Evolutionary conservation across 345 rosid genomes (phyloP), one percentile per base, ranked within the genome.

Genomic region (Triadica sebifera): DNA sequence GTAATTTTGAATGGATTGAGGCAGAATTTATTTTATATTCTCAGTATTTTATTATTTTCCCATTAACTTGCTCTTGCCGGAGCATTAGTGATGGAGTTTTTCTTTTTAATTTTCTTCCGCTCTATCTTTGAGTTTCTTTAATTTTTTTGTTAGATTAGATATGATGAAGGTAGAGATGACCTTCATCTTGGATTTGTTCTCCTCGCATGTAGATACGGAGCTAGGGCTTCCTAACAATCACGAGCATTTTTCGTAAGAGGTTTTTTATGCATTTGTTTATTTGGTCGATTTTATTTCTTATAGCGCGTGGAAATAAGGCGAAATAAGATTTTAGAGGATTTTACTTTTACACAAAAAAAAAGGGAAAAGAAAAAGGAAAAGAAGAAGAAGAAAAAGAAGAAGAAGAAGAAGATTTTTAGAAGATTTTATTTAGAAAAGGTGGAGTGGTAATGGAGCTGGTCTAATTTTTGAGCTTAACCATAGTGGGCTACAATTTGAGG

Each of bases 221-320:
- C 43, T 41, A 2, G 41, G 43, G 38, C 9, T 7, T 9, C 16
- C 12, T 24, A 6, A 46, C 58, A 17, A 3, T 29, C 29, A 16
- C 24, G 22, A 49, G 22, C 56, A 66, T 64, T 41, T 46, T 49
- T 10, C 8, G 6, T 43, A 25, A 67, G 41, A 24, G 22, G 12
- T 20, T 65, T 13, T 9, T 24, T 13, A 22, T 29, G 10, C 74
- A 56, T 52, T 65, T 65, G 2, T 65, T 29, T 65, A 29, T 22
- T 65, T 56, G 66, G 51, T 57, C 12, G 20, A 50, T 46, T 68
- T 34, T 2, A 41, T 25, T 70, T 67, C 68, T 67, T 66, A 52
- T 65, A 68, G 67, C 45, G 62, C 46, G 10, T 24, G 24, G 15
- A 37, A 67, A 67, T 22, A 29, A 47, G 56, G 17, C 47, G 8